These are phyloP conservation scores for Cryphonectria parasitica DNA, from an alignment of 2,329 filamentous ascomycete species.

Conservation along the genomic window DNA sequence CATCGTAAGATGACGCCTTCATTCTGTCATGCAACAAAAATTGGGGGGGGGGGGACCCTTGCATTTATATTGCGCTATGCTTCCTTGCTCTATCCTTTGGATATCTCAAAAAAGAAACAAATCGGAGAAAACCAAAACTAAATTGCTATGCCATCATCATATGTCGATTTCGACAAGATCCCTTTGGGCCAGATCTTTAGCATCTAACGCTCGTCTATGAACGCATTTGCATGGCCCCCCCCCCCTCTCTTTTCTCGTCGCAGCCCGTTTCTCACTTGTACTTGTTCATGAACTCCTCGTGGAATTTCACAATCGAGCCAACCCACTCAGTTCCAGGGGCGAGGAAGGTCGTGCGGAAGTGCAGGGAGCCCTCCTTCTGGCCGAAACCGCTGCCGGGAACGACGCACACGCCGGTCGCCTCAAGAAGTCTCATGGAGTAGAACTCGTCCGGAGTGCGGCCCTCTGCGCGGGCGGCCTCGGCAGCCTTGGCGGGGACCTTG, in stretches of 20 bases:
- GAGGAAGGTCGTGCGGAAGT: constrained; percentile 96
- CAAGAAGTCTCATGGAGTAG: constrained; percentile 88
- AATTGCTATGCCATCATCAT: constrained; percentile 2
- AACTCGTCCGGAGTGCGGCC: constrained; percentile 84
- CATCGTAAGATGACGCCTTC: not conserved
- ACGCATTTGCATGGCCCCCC: not conserved
- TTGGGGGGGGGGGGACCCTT: not conserved
- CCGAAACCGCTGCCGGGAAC: constrained; percentile 93
- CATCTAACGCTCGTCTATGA: not conserved
- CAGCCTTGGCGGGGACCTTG: constrained; percentile 73
- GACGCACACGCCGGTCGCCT: constrained; percentile 92
- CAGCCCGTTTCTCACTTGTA: constrained; percentile 53
- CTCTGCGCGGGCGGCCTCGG: constrained; percentile 74
- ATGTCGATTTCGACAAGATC: not conserved
- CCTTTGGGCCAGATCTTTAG: not conserved
- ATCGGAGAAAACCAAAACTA: not conserved
- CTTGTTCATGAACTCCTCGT: constrained; percentile 87
- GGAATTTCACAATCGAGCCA: constrained; percentile 83
- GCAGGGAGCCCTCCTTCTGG: constrained; percentile 86
- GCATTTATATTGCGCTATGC: constrained; percentile 9
- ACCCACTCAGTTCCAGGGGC: constrained; percentile 97
- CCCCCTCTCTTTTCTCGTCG: constrained; percentile 1
- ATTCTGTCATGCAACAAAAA: not conserved
- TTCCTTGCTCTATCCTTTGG: not conserved
- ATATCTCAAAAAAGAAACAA: not conserved